phyloP scores from a whole-genome alignment of 495 filamentous ascomycete genomes.

The Geopyxis carbonaria region DNA sequence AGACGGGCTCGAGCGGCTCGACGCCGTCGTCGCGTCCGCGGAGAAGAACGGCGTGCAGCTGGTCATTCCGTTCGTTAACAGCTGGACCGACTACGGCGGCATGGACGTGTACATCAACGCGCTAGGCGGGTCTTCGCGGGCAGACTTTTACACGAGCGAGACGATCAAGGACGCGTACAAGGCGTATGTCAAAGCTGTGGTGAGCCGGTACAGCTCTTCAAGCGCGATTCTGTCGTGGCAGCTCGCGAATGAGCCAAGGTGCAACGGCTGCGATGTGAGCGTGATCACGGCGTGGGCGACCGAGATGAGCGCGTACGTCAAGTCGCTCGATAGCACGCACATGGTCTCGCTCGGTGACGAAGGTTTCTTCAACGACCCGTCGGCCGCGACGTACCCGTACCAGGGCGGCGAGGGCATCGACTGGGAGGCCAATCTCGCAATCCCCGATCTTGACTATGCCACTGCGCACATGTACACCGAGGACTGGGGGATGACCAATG shows the following conservation, averaged over 20 bases:
- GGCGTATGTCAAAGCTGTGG: constrained; percentile 38
- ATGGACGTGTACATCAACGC: constrained; percentile 31
- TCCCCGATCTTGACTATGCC: constrained; percentile 35
- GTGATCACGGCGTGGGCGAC: constrained; percentile 39
- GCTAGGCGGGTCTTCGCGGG: too few species aligned
- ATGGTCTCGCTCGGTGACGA: constrained; percentile 42
- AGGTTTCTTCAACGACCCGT: constrained; percentile 27
- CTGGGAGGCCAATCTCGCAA: constrained; percentile 32
- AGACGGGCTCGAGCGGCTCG: constrained; percentile 48
- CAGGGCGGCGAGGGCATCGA: constrained; percentile 33
- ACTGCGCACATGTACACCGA: too few species aligned
- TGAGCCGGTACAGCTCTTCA: constrained; percentile 36
- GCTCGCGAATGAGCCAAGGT: constrained; percentile 44
- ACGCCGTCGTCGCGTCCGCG: constrained; percentile 47
- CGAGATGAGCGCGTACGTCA: constrained; percentile 38
- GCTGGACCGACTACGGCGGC: constrained; percentile 38
- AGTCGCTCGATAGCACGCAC: constrained; percentile 37
- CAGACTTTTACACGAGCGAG: constrained; percentile 29
- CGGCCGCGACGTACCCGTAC: too few species aligned
- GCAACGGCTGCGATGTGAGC: constrained; percentile 34
- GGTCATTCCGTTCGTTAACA: constrained; percentile 33
- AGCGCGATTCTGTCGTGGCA: constrained; percentile 45
- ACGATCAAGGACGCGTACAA: constrained; percentile 33
- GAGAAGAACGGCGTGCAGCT: constrained; percentile 41
- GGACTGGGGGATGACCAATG: too few species aligned